A percentile compares a stretch with the other conserved stretches of the same genome.
Conservation (phyloP, 805 yeast species). For the Starmerella vitae region DNA sequence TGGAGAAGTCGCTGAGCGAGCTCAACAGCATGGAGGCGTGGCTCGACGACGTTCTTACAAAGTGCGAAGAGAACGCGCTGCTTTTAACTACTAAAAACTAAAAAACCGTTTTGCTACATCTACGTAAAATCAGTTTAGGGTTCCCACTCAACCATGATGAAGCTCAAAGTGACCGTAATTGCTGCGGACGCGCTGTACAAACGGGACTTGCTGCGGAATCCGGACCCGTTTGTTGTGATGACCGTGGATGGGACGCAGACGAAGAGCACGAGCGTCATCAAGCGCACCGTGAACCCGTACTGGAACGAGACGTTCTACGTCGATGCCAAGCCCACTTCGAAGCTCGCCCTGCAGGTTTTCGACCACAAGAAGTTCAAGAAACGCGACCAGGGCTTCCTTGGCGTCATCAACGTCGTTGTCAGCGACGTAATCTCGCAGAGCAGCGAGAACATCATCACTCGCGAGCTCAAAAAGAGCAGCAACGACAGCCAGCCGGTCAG, state of each 20-base stretch:
- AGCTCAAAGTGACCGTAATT: conserved; percentile 35
- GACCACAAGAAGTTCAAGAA: conserved; percentile 95
- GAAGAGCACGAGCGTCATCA: conserved; percentile 83
- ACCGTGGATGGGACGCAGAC: conserved; percentile 98
- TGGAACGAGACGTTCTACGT: conserved; percentile 92
- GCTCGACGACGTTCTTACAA: too few relatives aligned
- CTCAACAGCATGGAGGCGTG: too few relatives aligned
- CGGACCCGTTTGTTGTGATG: conserved; percentile 95
- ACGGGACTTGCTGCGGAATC: conserved; percentile 87
- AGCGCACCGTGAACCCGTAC: conserved; percentile 88
- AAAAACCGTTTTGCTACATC: too few relatives aligned
- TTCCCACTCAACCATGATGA: conserved; percentile 8
- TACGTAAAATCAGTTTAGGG: background rate
- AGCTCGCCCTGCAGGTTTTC: conserved; percentile 83
- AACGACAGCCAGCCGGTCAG: conserved; percentile 87
- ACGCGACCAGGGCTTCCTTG: conserved; percentile 96
- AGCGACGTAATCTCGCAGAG: conserved; percentile 57
- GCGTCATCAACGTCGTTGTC: conserved; percentile 82
- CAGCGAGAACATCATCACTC: conserved; percentile 67
- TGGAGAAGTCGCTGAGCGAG: too few relatives aligned
- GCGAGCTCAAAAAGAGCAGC: conserved; percentile 70
- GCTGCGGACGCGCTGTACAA: conserved; percentile 95
- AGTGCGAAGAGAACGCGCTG: too few relatives aligned
- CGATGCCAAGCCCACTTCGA: conserved; percentile 37
- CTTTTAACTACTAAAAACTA: too few relatives aligned